Evolutionary conservation across 257 asterid species (phyloP), one percentile per base, ranked within the genome.

Genomic region (Lantana camara): DNA sequence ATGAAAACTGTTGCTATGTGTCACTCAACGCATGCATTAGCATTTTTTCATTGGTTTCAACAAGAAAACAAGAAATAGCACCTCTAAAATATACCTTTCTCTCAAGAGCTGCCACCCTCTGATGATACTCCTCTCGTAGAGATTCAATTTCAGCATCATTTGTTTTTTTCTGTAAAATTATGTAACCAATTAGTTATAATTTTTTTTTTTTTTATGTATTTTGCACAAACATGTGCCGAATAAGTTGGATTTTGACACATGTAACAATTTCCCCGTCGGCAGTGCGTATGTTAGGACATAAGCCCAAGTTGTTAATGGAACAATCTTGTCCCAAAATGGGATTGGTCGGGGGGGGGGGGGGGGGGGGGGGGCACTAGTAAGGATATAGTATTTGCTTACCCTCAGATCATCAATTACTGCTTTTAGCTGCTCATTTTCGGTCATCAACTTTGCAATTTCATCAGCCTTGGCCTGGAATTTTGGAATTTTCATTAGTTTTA

Each of bases 91-190:
- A 61, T 80, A 94, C 97, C 97, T 94, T 94, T 76, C 99, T 85
- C 79, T 94, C 99, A 71, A 94, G 95, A 60, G 88, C 71, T 73
- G 97, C 75, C 68, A 90, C 95, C 76, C 86, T 88, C 64, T 86
- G 95, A 80, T 90, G 97, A 67, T 85, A 90, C 82, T 94, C 99
- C 77, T 94, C 97, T 24, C 99, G 87, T 34, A 94, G 85, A 71
- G 96, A 79, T 70, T 94, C 99, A 77, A 79, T 62, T 80, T 84
- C 97, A 75, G 87, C 92, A 46, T 90, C 99, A 80, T 63, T 88
- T 69, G 96, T 83, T 77, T 84, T 88, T 68, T 82, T 76, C 99
- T 94, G 85, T 42, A 78, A 35, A 84, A 70, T 56, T 27, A 71
- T 53, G 29, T 44, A 47, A 55, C 44, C 58, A 60, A 71, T 73